A percentile compares a stretch with the other conserved stretches of the same genome.
These are phyloP conservation scores for Apiospora sp. DNA, from an alignment of 2,329 filamentous ascomycete genomes.

Conservation along the genomic window DNA sequence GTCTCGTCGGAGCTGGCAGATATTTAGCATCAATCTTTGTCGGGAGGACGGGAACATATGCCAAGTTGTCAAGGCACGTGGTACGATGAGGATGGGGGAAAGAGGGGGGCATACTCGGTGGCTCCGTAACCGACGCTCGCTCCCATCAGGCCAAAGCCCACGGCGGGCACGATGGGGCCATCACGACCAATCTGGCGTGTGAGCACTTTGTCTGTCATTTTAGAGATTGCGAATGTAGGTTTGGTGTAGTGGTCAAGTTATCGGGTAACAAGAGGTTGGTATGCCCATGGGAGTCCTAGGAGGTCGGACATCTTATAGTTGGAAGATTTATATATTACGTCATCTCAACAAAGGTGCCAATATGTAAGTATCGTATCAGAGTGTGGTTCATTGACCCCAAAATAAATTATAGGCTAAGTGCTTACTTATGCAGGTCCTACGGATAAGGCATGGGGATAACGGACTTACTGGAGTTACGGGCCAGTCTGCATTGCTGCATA, in stretches of 20 bases:
- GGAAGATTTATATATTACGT: neutral
- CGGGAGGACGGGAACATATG: neutral
- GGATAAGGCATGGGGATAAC: neutral
- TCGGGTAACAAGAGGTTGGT: too few species aligned
- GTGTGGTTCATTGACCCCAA: neutral
- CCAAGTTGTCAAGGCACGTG: too few species aligned
- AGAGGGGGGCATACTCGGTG: constrained; percentile 26
- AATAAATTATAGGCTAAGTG: neutral
- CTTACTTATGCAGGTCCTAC: neutral
- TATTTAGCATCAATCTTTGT: neutral
- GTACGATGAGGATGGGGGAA: neutral
- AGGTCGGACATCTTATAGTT: too few species aligned
- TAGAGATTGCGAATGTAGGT: too few species aligned
- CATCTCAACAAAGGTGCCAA: neutral
- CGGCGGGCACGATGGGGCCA: constrained; percentile 35
- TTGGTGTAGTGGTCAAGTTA: too few species aligned
- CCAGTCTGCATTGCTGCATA: too few species aligned
- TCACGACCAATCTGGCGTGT: constrained; percentile 32
- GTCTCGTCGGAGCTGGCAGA: constrained; percentile 32
- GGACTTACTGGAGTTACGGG: neutral
- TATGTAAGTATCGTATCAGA: neutral
- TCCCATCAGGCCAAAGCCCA: constrained; percentile 41
- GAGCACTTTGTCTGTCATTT: neutral
- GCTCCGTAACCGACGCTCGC: constrained; percentile 35
- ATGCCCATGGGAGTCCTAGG: too few species aligned